Evolutionary conservation across 805 yeast genomes (phyloP).

Genomic region (Spathaspora passalidarum): DNA sequence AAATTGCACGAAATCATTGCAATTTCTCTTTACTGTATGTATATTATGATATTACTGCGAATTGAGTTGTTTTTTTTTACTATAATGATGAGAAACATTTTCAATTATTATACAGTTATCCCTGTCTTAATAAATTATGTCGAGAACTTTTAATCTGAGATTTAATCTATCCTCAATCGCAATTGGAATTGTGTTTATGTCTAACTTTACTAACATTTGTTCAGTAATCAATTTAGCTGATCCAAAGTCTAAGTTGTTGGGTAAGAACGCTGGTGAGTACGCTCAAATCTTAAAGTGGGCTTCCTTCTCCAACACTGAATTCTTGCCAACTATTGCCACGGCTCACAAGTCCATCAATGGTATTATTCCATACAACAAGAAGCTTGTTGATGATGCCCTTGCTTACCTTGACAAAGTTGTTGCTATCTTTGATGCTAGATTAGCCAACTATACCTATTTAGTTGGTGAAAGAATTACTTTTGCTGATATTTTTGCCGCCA

Average conservation of each 20-base stretch:
- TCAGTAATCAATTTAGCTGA: conserved; percentile 49
- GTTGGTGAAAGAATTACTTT: conserved; percentile 55
- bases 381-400: conserved; percentile 47
- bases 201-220: conserved; percentile 7
- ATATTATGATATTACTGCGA: conserved; percentile 4
- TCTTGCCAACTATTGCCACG: conserved; percentile 44
- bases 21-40: conserved; percentile 56
- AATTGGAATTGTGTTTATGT: background rate
- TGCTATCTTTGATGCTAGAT: conserved; percentile 52
- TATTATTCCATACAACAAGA: conserved; percentile 73
- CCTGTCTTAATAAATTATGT: conserved; percentile 80
- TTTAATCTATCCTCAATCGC: background rate
- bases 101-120: conserved; percentile 65
- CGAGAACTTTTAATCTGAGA: conserved; percentile 62
- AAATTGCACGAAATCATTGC: conserved; percentile 71
- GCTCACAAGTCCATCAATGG: conserved; percentile 66
- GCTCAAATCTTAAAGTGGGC: conserved; percentile 73
- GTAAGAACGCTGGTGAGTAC: conserved; percentile 61
- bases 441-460: conserved; percentile 59
- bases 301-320: conserved; percentile 71
- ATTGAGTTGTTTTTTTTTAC: conserved; percentile 3
- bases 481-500: conserved; percentile 63
- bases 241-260: conserved; percentile 49
- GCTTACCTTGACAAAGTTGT: conserved; percentile 38
- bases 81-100: conserved; percentile 55